Base-by-base conservation (phyloP, 768 basidiomycete species). In the Phallus indusiatus region DNA sequence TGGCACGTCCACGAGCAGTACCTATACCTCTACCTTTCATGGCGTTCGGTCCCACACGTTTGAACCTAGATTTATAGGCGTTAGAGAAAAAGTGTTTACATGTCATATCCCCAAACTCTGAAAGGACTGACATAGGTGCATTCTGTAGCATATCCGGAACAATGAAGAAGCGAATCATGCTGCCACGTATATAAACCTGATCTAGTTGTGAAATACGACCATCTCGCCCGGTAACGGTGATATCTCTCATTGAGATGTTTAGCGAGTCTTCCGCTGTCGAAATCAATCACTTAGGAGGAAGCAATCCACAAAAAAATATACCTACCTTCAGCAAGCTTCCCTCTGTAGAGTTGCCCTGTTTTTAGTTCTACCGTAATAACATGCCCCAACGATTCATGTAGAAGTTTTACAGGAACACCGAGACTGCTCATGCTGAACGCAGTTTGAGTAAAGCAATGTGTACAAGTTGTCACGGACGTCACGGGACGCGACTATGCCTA, bases 101-200 rank as follows among this genome's bases (percentile, higher is more conserved):
- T 12, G 9, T 4, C 12, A 10, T n/a, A 42, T 28, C 28, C 28
- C 7, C 2, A n/a, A 28, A 21, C 33, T n/a, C 56, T 34, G 47
- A 21, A 14, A 34, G 24, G 60, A 76, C 90, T 71, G 69, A 94
- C 96, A 99, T 99, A 18, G 96, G 96, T 14, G 96, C 96, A 71
- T 98, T 98, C 70, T 97, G 90, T 65, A 99, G 77, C 90, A 99
- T 97, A 73, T 98, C 96, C 57, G 96, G 96, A 20, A 99, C 96
- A 71, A 98, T 97, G 76, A 98, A 95, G 78, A 96, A 98, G 64
- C 96, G 81, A 64, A 97, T 79, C 90, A 97, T 96, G 71, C 93
- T 94, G 60, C 96, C 96, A 66, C 96, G 81, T 66, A 99, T 99
- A 74, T 99, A 99, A 34, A 97, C 95, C 73, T 97, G 95, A 76